Percentiles rank a stretch among this genome's conserved stretches.
Evolutionary conservation across 148 eudicot species (phyloP).

Genomic region (Heliosperma pusillum): DNA sequence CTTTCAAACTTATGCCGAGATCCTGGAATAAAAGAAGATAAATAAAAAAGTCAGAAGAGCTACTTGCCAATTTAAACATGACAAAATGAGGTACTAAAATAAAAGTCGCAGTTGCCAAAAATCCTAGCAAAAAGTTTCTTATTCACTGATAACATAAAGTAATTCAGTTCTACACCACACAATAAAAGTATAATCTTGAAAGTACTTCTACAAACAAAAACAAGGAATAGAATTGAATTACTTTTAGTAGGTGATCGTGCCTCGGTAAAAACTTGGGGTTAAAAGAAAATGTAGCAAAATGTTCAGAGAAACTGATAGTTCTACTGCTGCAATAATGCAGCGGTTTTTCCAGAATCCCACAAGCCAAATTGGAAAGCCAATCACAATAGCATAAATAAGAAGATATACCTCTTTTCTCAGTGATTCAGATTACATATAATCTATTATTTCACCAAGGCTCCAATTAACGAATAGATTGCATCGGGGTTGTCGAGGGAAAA

Average conservation of each 20-base stretch:
- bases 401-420: constrained; percentile 55
- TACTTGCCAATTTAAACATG: background rate
- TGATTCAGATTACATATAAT: constrained; percentile 62
- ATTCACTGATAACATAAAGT: background rate
- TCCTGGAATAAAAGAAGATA: constrained; percentile 39
- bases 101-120: background rate
- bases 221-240: too few relatives aligned
- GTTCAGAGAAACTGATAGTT: too few relatives aligned
- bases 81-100: background rate
- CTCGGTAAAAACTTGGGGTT: too few relatives aligned
- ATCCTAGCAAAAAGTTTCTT: background rate
- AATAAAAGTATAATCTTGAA: too few relatives aligned
- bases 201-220: too few relatives aligned
- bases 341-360: too few relatives aligned
- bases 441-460: constrained; percentile 71
- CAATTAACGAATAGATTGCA: constrained; percentile 56
- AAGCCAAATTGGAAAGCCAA: too few relatives aligned
- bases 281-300: too few relatives aligned
- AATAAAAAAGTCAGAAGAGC: constrained; percentile 3
- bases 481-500: constrained; percentile 53
- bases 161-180: too few relatives aligned
- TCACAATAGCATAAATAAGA: background rate
- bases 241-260: too few relatives aligned
- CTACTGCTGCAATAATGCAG: too few relatives aligned
- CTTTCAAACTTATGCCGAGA: constrained; percentile 26